Base-by-base conservation (phyloP, 2,329 filamentous ascomycete genomes). In the Ceratocystiopsis brevicomis region DNA sequence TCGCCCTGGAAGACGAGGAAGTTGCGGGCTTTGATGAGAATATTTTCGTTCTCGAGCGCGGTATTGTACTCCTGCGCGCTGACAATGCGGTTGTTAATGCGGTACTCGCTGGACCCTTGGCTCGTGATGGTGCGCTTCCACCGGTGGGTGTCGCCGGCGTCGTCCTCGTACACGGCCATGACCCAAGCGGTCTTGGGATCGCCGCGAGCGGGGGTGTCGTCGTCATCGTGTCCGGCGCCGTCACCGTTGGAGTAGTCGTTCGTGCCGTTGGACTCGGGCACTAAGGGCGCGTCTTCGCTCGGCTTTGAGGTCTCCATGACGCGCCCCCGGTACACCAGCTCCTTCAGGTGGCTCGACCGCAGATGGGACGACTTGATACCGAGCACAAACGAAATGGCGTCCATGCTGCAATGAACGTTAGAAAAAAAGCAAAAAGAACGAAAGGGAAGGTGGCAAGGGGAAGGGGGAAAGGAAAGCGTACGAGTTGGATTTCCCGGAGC, bases 321-420 rank as follows among this genome's bases (percentile, higher is more conserved):
- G 51, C 88, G 81, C 42, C 90, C 92, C 51, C 90, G 87, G 59
- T 98, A 98, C 44, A 98, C 84, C 34, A 98, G 73, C 57, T 98
- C 90, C 61, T 85, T 84, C 19, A 98, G 74, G 55, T 96, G 86
- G 34, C 85, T 77, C 4, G 92, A 98, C 54, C 90, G 85, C 44
- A 98, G 69, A 59, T 96, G 88, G n/a, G 88, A 92, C 3, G 90
- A 98, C 60, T 96, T 95, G 60, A 98, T 96, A 51, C 90, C 90
- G 45, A 98, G 74, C 47, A 98, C 90, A 62, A 98, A 98, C 51
- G 90, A 98, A 53, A 98, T 98, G 53, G 90, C 90, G 60, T 98
- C 90, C 90, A 98, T 98, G 47, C 84, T 92, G 55, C 18, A 51
- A 11, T 19, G 32, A 33, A 19, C 10, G 37, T 40, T 39, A 50